phyloP scores from a whole-genome alignment of 305 asterid genomes.

The Lippia alba region DNA sequence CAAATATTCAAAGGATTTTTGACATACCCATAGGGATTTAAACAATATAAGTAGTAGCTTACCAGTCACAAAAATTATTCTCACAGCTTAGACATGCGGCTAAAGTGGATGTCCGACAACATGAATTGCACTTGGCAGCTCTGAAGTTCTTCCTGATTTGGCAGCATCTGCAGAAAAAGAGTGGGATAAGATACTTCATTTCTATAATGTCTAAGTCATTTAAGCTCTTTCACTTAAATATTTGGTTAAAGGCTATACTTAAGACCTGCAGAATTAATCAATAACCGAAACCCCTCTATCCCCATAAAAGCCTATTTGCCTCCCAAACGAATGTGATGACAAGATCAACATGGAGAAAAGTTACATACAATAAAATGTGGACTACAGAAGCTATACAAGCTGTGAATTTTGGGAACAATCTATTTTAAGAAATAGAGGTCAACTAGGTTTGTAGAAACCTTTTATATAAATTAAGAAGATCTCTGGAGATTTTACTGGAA shows the following conservation, averaged over 20 bases:
- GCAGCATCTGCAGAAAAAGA: constrained; percentile 62
- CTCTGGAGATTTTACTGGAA: constrained; percentile 52
- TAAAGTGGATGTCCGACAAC: constrained; percentile 61
- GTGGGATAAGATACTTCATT: not conserved
- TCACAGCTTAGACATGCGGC: constrained; percentile 75
- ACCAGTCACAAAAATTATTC: constrained; percentile 82
- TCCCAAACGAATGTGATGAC: not conserved
- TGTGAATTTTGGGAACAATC: constrained; percentile 7
- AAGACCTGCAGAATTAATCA: not conserved
- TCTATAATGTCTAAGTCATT: constrained; percentile 9
- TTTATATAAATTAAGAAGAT: constrained; percentile 75
- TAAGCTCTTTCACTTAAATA: constrained; percentile 1
- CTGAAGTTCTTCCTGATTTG: constrained; percentile 56
- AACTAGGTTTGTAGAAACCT: constrained; percentile 51
- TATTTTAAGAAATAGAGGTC: constrained; percentile 18
- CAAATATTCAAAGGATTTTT: constrained; percentile 13
- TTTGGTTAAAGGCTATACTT: not conserved
- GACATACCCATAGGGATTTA: constrained; percentile 3
- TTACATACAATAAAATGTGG: constrained; percentile 10
- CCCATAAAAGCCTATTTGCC: too few species aligned
- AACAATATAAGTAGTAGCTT: constrained; percentile 20
- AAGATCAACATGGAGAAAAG: constrained; percentile 6
- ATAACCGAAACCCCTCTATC: not conserved
- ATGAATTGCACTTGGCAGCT: constrained; percentile 71
- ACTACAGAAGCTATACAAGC: constrained; percentile 5